Evolutionary conservation across 2,329 filamentous ascomycete genomes (phyloP), one percentile per base, ranked within the genome.

Genomic region (Trichoderma breve): DNA sequence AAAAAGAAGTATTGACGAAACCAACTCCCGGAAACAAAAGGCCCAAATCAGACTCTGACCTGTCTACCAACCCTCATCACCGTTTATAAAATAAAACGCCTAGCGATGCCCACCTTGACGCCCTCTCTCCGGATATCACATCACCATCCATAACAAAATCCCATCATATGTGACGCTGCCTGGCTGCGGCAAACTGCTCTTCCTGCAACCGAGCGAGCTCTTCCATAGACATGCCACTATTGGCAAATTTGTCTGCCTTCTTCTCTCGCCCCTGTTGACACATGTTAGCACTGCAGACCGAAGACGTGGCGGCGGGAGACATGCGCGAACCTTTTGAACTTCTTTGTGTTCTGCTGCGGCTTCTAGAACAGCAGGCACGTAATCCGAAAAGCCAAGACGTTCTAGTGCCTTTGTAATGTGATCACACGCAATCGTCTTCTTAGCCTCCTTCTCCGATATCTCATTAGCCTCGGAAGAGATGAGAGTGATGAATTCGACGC

Each of bases 381-480:
- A 99, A 77, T 97, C 94, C 11, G 91, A 88, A 81, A 98, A 99
- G 2, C 95, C 96, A 24, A 99, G 89, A 78, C 97, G 93, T 77
- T 95, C 93, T 55, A 99, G 88, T 0, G 96, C 96, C 79, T 95
- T 95, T 79, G 95, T 97, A 77, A 99, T 97, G 84, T 99, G 96
- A 78, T 99, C 96, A 81, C 94, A 97, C 14, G 95, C 95, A 77
- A 99, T 99, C 4, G 96, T 99, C 88, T 99, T 99, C 86, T 99
- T 99, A 64, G 95, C 94, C 79, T 99, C 96, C 82, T 97, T 97
- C 81, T 99, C 96, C 14, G 95, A 97, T 75, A 99, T 99, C 78
- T 99, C 96, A 82, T 99, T 99, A 74, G 96, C 96, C 84, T 99
- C 95, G 62, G 94, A 97, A n/a, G 95, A 98, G 77, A 99, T 93